These are phyloP conservation scores for Podospora pseudopauciseta DNA, from an alignment of 495 filamentous ascomycete genomes.

Conservation along the genomic window DNA sequence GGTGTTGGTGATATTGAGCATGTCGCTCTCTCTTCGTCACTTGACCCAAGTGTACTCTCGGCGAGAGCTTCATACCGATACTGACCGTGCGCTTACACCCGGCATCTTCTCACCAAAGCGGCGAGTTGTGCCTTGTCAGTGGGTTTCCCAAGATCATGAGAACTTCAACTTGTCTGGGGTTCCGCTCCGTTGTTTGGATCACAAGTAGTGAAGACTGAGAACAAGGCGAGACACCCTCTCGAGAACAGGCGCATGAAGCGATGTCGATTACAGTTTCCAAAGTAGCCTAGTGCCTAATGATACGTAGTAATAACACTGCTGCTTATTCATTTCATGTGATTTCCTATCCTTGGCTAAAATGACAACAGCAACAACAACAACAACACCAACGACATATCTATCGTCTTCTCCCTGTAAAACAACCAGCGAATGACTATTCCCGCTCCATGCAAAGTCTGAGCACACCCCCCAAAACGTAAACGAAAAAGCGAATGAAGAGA, in stretches of 20 bases:
- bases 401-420: neutral
- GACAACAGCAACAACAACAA: neutral
- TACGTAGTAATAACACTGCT: neutral
- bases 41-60: neutral
- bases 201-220: neutral
- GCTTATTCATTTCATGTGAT: neutral
- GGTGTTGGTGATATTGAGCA: neutral
- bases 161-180: neutral
- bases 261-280: neutral
- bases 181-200: neutral
- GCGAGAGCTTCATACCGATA: neutral
- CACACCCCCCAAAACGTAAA: neutral
- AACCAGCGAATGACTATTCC: neutral
- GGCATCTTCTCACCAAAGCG: neutral
- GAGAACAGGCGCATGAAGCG: neutral
- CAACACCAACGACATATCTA: neutral
- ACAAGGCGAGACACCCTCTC: neutral
- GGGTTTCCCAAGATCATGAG: neutral
- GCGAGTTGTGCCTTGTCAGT: neutral
- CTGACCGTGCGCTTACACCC: neutral
- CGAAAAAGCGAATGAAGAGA: slow-evolving; percentile 2
- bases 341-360: neutral
- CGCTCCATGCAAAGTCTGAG: neutral
- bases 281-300: neutral
- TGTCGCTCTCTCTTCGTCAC: neutral